Conservation (phyloP, 1,284 basidiomycete species). For the Cutaneotrichosporon cyanovorans region DNA sequence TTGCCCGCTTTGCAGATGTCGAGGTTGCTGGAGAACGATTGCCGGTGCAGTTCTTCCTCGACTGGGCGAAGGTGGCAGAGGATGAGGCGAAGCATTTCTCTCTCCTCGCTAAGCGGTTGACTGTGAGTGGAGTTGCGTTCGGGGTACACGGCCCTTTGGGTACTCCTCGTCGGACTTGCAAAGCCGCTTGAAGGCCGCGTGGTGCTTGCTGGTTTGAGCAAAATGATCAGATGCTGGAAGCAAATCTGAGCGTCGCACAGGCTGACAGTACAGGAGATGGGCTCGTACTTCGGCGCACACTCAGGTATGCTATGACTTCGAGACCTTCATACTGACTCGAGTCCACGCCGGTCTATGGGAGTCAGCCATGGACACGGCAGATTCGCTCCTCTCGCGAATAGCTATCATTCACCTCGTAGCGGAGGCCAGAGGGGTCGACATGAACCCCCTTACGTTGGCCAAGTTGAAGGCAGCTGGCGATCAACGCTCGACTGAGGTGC, state of each 20-base stretch:
- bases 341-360: constrained; percentile 76
- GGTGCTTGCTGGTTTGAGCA: too few relatives aligned
- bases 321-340: constrained; percentile 32
- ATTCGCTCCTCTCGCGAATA: constrained; percentile 65
- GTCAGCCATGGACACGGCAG: constrained; percentile 63
- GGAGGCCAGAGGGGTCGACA: constrained; percentile 78
- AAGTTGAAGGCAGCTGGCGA: constrained; percentile 66
- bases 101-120: constrained; percentile 44
- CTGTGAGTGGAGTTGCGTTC: constrained; percentile 43
- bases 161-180: too few relatives aligned
- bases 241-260: background rate
- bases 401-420: constrained; percentile 86
- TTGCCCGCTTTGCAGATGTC: constrained; percentile 61
- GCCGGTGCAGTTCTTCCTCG: constrained; percentile 67
- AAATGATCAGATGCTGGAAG: too few relatives aligned
- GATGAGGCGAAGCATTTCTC: constrained; percentile 71
- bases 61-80: constrained; percentile 67
- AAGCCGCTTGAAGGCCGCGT: too few relatives aligned
- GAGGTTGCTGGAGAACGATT: constrained; percentile 49
- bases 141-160: too few relatives aligned
- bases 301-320: constrained; percentile 16
- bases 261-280: constrained; percentile 49
- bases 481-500: constrained; percentile 58
- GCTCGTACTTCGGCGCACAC: constrained; percentile 62
- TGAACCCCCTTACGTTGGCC: constrained; percentile 75